Evolutionary conservation across 208 protist genomes (phyloP).

Genomic region (Crithidia expoeki): DNA sequence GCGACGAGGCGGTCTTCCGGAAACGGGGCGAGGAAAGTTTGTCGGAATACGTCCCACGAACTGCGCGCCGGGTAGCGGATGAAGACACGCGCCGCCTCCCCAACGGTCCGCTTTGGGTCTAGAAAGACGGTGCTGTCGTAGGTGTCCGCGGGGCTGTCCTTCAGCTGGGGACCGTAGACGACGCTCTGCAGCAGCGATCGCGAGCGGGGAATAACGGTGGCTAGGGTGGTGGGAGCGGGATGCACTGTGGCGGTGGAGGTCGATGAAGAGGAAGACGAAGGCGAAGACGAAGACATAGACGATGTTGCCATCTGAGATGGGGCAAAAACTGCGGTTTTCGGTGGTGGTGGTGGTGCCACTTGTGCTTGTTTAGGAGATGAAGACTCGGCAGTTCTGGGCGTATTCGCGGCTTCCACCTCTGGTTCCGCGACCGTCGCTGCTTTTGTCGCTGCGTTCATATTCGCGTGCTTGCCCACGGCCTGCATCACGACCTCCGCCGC

Average conservation of each 20-base stretch:
- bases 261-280: neutral
- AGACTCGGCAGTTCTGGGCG: too few relatives aligned
- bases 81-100: conserved; percentile 68
- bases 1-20: conserved; percentile 75
- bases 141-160: conserved; percentile 38
- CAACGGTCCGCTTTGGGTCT: conserved; percentile 45
- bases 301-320: neutral
- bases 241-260: conserved; percentile 5
- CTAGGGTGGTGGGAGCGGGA: conserved; percentile 9
- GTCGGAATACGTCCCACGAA: conserved; percentile 72
- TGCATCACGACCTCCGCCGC: conserved; percentile 22
- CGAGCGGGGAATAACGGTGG: conserved; percentile 66
- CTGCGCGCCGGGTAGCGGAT: conserved; percentile 72
- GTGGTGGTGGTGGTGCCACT: neutral
- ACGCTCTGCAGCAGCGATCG: conserved; percentile 69
- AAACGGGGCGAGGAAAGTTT: conserved; percentile 70
- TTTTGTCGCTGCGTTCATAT: neutral
- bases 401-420: neutral
- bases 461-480: conserved; percentile 6
- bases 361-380: too few relatives aligned
- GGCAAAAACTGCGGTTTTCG: neutral
- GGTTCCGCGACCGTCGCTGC: neutral
- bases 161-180: conserved; percentile 56
- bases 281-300: neutral
- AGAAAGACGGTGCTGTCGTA: conserved; percentile 64